phyloP scores from a whole-genome alignment of 139 green algal species.

The Picochlorum costavermella region DNA sequence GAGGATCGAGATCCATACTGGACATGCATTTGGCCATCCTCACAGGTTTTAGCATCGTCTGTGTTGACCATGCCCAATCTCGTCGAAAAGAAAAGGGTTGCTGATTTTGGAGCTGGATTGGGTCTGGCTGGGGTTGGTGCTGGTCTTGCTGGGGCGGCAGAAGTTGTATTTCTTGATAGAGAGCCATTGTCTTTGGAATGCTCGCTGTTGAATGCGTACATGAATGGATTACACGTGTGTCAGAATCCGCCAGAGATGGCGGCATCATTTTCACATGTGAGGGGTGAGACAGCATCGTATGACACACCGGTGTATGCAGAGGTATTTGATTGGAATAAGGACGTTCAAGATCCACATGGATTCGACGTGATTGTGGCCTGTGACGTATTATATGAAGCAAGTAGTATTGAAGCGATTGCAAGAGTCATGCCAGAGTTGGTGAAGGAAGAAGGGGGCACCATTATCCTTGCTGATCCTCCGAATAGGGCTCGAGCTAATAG shows the following conservation, averaged over 20 bases:
- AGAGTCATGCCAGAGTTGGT: not conserved
- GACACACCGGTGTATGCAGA: slow-evolving; percentile 10
- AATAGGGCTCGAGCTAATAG: slow-evolving; percentile 36
- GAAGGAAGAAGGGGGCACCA: not conserved
- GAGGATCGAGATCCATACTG: slow-evolving; percentile 55
- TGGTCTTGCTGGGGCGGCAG: slow-evolving; percentile 44
- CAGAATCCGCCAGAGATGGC: not conserved
- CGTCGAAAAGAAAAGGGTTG: slow-evolving; percentile 44
- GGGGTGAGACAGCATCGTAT: slow-evolving; percentile 17
- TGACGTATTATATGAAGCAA: slow-evolving; percentile 53
- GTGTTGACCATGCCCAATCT: slow-evolving; percentile 48
- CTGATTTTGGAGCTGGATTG: slow-evolving; percentile 62
- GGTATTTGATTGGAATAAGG: not conserved
- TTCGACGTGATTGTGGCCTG: slow-evolving; percentile 39
- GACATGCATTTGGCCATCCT: slow-evolving; percentile 66
- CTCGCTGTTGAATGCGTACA: slow-evolving; percentile 33
- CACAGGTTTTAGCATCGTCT: slow-evolving; percentile 54
- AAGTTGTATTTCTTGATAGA: slow-evolving; percentile 70
- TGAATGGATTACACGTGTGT: not conserved
- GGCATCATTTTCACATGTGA: slow-evolving; percentile 5
- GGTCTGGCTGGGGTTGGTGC: slow-evolving; percentile 66
- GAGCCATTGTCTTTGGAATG: slow-evolving; percentile 74
- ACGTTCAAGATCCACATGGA: not conserved
- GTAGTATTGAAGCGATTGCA: slow-evolving; percentile 22
- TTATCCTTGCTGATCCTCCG: slow-evolving; percentile 45